Conservation (phyloP, 2,329 filamentous ascomycete genomes). For the Didymosphaeria variabile region DNA sequence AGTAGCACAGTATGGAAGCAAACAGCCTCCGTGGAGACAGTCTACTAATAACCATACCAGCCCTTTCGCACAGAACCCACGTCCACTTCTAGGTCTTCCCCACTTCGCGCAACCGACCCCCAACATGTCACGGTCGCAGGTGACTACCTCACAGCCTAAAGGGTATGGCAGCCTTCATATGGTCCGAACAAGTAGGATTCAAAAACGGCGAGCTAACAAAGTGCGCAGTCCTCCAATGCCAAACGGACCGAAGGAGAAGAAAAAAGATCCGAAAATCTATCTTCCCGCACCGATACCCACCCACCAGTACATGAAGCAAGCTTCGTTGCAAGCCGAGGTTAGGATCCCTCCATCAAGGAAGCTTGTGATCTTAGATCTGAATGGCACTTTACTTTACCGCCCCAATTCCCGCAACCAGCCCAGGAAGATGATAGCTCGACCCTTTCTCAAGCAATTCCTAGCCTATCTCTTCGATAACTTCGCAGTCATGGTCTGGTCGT, state of each 20-base stretch:
- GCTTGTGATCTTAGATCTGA: slow-evolving; percentile 89
- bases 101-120: background rate
- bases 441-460: slow-evolving; percentile 74
- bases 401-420: slow-evolving; percentile 54
- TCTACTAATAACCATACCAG: background rate
- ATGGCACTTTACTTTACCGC: slow-evolving; percentile 86
- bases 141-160: background rate
- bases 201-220: slow-evolving; percentile 34
- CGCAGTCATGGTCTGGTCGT: slow-evolving; percentile 89
- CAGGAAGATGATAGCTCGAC: slow-evolving; percentile 70
- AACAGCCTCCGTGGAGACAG: background rate
- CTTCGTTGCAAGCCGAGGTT: slow-evolving; percentile 48
- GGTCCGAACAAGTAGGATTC: background rate
- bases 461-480: slow-evolving; percentile 77
- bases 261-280: slow-evolving; percentile 38
- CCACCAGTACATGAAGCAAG: slow-evolving; percentile 66
- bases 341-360: slow-evolving; percentile 66
- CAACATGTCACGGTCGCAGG: background rate
- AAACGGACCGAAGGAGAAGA: slow-evolving; percentile 14
- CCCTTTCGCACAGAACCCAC: background rate
- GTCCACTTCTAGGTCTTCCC: background rate
- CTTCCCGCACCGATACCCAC: slow-evolving; percentile 68
- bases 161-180: slow-evolving; percentile 3
- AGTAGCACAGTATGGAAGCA: background rate
- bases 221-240: slow-evolving; percentile 20